Evolutionary conservation across 176 grass and related monocot species (phyloP).

Genomic region (Musa beccarii): DNA sequence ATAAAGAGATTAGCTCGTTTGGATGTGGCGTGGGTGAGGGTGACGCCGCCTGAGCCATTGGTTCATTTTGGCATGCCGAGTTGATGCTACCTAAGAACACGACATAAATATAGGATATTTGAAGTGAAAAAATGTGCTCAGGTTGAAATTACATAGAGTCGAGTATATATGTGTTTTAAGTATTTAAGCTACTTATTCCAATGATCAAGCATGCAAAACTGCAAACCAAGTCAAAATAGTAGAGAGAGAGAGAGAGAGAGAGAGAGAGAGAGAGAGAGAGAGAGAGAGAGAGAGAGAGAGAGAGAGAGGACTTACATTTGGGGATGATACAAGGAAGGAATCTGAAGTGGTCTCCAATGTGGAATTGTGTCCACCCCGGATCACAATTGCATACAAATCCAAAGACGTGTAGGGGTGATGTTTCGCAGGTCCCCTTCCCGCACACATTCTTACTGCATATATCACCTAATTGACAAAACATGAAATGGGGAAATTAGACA

Average conservation of each 20-base stretch:
- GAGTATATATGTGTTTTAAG: no score
- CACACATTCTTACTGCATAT: conserved; percentile 44
- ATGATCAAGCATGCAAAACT: background rate
- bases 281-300: background rate
- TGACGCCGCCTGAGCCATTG: conserved; percentile 8
- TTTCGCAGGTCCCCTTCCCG: conserved; percentile 69
- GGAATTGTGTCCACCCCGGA: conserved; percentile 65
- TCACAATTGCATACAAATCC: conserved; percentile 71
- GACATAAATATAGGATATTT: background rate
- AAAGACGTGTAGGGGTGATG: conserved; percentile 22
- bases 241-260: background rate
- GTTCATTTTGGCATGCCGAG: conserved; percentile 36
- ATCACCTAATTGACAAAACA: conserved; percentile 24
- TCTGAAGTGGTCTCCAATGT: conserved; percentile 39
- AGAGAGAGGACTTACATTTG: conserved; percentile 48
- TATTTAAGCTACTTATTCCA: background rate
- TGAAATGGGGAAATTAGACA: background rate
- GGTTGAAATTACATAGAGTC: no score
- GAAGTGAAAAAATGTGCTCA: background rate
- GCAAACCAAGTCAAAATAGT: background rate
- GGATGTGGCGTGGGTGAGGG: conserved; percentile 7
- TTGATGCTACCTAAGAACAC: conserved; percentile 53
- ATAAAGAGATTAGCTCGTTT: conserved; percentile 34
- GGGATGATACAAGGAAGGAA: conserved; percentile 85
- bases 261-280: conserved; percentile 1